Base-by-base conservation (phyloP, 371 early-diverging fungal species). In the Zopfochytrium polystomum region DNA sequence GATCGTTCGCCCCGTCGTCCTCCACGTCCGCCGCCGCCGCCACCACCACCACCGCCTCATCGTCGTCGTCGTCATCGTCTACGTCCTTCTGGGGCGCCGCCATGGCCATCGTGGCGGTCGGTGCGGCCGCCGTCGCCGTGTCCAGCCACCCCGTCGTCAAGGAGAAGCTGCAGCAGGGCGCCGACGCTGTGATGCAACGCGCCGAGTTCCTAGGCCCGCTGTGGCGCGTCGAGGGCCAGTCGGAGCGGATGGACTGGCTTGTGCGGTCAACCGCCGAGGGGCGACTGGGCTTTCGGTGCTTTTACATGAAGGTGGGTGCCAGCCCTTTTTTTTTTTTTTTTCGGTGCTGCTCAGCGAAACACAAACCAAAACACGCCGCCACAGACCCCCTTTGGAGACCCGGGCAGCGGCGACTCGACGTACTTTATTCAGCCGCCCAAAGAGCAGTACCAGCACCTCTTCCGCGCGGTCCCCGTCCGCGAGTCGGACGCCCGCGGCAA, bases 91-190 rank as follows among this genome's bases (percentile, higher is more conserved):
- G 42, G 34, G 25, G 23, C 11, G 63, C 63, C 23, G 25, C 56
- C 23, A 46, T 48, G 13, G 49, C 32, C 11, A 33, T 58, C 20
- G 58, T 44, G 29, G 32, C 44, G 26, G 59, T 52, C 6, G 52
- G 51, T 4, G 44, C 59, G 18, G 59, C 52, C 29, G 51, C 59
- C 13, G 59, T 44, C 43, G 38, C 43, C 27, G 38, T 35, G 18
- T 50, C 59, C 42, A 20, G 49, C 48, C 51, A 48, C 25, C 48
- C 48, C 25, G 25, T 9, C 9, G 48, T 48, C 23, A 9, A 48
- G 22, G 22, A 22, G 15, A 9, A 48, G 9, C 9, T 48, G 9
- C 15, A 25, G 9, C 9, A 25, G 23, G 48, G 48, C 9, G 25
- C 22, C 20, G 48, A 48, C 9, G 13, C 9, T 48, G 48, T 48